These are phyloP conservation scores for Forsythia suspensa DNA, from an alignment of 257 asterid species.

Conservation along the genomic window DNA sequence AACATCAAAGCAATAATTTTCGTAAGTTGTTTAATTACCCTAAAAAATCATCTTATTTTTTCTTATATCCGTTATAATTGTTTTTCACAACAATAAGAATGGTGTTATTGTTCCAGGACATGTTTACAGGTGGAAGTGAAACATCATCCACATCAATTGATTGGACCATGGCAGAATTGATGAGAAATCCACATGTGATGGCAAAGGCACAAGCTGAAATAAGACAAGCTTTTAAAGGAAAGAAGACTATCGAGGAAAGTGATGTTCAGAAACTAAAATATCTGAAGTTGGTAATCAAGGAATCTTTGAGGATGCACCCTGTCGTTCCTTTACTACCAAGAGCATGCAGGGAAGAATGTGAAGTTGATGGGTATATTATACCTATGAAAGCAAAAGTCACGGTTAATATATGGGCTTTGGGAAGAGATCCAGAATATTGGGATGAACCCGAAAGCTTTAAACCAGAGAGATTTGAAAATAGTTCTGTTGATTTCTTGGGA, in stretches of 20 bases:
- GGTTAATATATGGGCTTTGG: slow-evolving; percentile 1
- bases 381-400: slow-evolving; percentile 6
- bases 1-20: background rate
- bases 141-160: slow-evolving; percentile 1
- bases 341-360: background rate
- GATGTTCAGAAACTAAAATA: background rate
- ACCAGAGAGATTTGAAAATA: background rate
- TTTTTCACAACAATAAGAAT: too few species aligned
- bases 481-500: background rate
- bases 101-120: background rate
- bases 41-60: too few species aligned
- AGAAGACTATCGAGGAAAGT: background rate
- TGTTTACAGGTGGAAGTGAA: slow-evolving; percentile 12
- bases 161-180: slow-evolving; percentile 19
- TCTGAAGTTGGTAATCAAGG: background rate
- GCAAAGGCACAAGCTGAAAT: slow-evolving; percentile 15
- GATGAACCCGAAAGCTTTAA: background rate
- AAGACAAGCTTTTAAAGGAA: slow-evolving; percentile 2
- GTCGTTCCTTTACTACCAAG: background rate
- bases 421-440: slow-evolving; percentile 1
- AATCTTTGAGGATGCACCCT: background rate
- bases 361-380: slow-evolving; percentile 6
- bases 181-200: slow-evolving; percentile 7
- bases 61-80: background rate
- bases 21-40: background rate